These are phyloP conservation scores for Diaporthe amygdali DNA, from an alignment of 2,329 filamentous ascomycete species.

Conservation along the genomic window DNA sequence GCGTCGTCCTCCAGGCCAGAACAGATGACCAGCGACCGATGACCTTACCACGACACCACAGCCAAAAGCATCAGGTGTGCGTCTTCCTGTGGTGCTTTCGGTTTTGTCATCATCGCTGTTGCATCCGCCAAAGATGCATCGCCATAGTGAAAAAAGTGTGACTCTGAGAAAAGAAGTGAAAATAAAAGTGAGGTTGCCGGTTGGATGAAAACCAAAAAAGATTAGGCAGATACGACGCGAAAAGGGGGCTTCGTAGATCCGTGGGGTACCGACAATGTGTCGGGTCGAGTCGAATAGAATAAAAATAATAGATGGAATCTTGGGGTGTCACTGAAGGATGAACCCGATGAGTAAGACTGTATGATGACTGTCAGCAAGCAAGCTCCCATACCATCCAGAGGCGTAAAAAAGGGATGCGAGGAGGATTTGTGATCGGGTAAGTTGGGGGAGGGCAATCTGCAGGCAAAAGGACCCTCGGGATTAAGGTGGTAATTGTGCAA, in stretches of 20 bases:
- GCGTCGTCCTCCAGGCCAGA: background rate
- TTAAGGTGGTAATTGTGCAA: conserved; percentile 2
- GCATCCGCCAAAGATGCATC: background rate
- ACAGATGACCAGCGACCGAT: background rate
- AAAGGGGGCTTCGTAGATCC: conserved; percentile 9
- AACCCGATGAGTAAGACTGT: conserved; percentile 21
- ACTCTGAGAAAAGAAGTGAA: background rate
- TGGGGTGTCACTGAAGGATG: conserved; percentile 20
- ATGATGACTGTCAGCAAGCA: conserved; percentile 23
- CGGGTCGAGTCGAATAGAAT: conserved; percentile 10
- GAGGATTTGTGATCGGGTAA: conserved; percentile 1
- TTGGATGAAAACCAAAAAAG: background rate
- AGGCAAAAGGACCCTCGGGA: conserved; percentile 17
- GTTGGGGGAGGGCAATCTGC: conserved; percentile 11
- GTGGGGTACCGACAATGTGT: background rate
- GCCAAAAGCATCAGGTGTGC: background rate
- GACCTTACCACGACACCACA: conserved; percentile 1
- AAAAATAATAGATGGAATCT: background rate
- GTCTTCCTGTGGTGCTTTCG: background rate
- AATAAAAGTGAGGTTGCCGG: background rate
- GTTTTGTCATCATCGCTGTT: background rate
- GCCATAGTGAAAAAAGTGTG: background rate
- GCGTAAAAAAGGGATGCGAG: background rate
- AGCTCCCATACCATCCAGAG: background rate
- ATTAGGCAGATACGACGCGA: conserved; percentile 9